Conservation (phyloP, 495 filamentous ascomycete species). For the Trichocladium uniseriatum region DNA sequence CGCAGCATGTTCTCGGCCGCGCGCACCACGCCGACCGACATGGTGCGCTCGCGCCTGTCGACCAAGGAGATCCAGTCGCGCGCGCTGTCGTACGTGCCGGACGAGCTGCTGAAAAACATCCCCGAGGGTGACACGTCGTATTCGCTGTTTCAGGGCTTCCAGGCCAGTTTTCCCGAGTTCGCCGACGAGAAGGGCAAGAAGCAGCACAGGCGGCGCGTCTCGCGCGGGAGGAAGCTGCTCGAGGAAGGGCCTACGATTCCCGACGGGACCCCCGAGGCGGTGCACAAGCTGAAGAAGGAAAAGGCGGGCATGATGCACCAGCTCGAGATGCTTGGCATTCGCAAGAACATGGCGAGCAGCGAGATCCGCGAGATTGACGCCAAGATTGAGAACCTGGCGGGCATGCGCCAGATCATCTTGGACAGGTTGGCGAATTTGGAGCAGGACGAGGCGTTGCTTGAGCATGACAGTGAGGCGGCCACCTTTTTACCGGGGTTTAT, state of each 20-base stretch:
- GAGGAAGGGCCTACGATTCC: slow-evolving; percentile 47
- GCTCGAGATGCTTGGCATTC: slow-evolving; percentile 80
- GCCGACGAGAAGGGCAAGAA: slow-evolving; percentile 55
- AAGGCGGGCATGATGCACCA: slow-evolving; percentile 66
- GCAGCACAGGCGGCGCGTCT: slow-evolving; percentile 57
- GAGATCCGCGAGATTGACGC: slow-evolving; percentile 96
- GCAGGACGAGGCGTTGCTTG: slow-evolving; percentile 80
- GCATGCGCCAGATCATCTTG: slow-evolving; percentile 87
- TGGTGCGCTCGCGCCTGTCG: slow-evolving; percentile 86
- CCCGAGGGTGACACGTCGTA: slow-evolving; percentile 78
- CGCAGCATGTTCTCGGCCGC: slow-evolving; percentile 82
- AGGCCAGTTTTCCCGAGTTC: slow-evolving; percentile 77
- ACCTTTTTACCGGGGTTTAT: neutral
- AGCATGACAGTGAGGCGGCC: slow-evolving; percentile 63
- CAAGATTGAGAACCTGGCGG: slow-evolving; percentile 88
- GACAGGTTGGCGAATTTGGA: slow-evolving; percentile 86
- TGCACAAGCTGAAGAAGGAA: slow-evolving; percentile 66
- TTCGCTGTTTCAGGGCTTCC: slow-evolving; percentile 93
- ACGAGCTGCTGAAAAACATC: slow-evolving; percentile 80
- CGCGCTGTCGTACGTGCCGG: slow-evolving; percentile 78
- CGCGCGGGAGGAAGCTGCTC: slow-evolving; percentile 65
- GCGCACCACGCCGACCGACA: slow-evolving; percentile 78
- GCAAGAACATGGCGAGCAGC: slow-evolving; percentile 95
- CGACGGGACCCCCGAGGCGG: slow-evolving; percentile 48
- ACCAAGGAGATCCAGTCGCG: slow-evolving; percentile 90